These are phyloP conservation scores for Ogataea polymorpha DNA, from an alignment of 805 yeast genomes.

Conservation along the genomic window DNA sequence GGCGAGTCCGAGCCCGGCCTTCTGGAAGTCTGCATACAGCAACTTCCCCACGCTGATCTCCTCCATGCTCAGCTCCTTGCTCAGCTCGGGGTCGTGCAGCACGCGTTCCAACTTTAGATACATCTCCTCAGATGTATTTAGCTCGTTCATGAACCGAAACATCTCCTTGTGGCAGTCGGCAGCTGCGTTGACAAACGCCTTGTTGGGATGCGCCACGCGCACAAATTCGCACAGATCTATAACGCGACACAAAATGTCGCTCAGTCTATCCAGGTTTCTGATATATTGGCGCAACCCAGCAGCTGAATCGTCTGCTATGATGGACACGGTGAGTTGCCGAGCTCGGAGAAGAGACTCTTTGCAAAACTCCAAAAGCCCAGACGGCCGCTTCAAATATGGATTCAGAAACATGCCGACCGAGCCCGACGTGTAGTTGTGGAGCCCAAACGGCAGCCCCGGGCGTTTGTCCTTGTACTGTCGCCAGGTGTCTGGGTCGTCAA, in stretches of 20 bases:
- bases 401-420: slow-evolving; percentile 72
- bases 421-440: slow-evolving; percentile 24
- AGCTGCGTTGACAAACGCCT: slow-evolving; percentile 70
- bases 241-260: slow-evolving; percentile 87
- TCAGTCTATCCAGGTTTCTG: slow-evolving; percentile 70
- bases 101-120: slow-evolving; percentile 59
- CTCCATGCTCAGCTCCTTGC: slow-evolving; percentile 53
- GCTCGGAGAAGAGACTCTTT: slow-evolving; percentile 64
- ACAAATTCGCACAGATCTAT: slow-evolving; percentile 93
- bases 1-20: slow-evolving; percentile 84
- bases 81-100: slow-evolving; percentile 39
- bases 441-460: slow-evolving; percentile 18
- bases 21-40: slow-evolving; percentile 78
- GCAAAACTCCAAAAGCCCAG: slow-evolving; percentile 69
- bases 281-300: slow-evolving; percentile 51
- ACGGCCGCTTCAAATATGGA: slow-evolving; percentile 63
- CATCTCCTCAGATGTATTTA: slow-evolving; percentile 79
- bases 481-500: slow-evolving; percentile 63
- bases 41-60: slow-evolving; percentile 81
- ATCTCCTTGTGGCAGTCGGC: slow-evolving; percentile 82
- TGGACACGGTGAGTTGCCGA: slow-evolving; percentile 52
- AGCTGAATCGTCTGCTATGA: slow-evolving; percentile 44
- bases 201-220: slow-evolving; percentile 81
- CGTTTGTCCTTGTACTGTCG: slow-evolving; percentile 39
- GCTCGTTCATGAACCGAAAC: slow-evolving; percentile 90